Percentiles rank a stretch among this genome's conserved stretches.
These are phyloP conservation scores for Starmerella sirachaensis DNA, from an alignment of 805 yeast species.

Conservation along the genomic window DNA sequence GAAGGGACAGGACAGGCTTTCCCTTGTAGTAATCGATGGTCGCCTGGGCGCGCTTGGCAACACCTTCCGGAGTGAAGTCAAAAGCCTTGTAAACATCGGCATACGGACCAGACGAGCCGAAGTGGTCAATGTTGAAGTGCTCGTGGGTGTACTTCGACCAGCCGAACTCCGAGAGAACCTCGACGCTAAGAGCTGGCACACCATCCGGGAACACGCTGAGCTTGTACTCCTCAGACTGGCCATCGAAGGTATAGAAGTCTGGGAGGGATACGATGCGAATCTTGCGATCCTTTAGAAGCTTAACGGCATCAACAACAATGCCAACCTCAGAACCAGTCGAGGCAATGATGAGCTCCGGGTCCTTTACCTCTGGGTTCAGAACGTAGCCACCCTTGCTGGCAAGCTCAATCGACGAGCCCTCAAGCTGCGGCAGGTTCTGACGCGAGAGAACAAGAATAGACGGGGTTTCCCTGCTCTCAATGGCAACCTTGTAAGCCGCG, in stretches of 20 bases:
- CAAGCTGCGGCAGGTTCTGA: constrained; percentile 80
- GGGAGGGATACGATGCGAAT: constrained; percentile 86
- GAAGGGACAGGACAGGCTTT: constrained; percentile 58
- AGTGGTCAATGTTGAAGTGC: constrained; percentile 89
- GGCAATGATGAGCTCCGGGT: constrained; percentile 62
- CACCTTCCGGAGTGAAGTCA: constrained; percentile 86
- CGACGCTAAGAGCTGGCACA: constrained; percentile 83
- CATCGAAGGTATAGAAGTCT: constrained; percentile 80
- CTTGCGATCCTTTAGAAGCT: constrained; percentile 56
- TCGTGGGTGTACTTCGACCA: constrained; percentile 95
- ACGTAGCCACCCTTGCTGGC: constrained; percentile 94
- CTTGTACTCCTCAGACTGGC: constrained; percentile 68
- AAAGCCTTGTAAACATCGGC: constrained; percentile 69
- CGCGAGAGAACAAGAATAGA: constrained; percentile 63
- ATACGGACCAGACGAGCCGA: constrained; percentile 94
- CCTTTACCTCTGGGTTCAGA: constrained; percentile 42
- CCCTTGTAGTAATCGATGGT: constrained; percentile 78
- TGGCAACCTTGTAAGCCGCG: constrained; percentile 47
- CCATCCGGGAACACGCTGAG: constrained; percentile 88
- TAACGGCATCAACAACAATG: constrained; percentile 70
- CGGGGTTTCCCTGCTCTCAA: constrained; percentile 50
- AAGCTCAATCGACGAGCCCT: constrained; percentile 81
- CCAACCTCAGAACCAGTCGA: constrained; percentile 94
- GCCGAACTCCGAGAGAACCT: constrained; percentile 81
- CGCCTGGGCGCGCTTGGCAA: constrained; percentile 73